Base-by-base conservation (phyloP, 768 basidiomycete species). In the Phlebiopsis gigantea region DNA sequence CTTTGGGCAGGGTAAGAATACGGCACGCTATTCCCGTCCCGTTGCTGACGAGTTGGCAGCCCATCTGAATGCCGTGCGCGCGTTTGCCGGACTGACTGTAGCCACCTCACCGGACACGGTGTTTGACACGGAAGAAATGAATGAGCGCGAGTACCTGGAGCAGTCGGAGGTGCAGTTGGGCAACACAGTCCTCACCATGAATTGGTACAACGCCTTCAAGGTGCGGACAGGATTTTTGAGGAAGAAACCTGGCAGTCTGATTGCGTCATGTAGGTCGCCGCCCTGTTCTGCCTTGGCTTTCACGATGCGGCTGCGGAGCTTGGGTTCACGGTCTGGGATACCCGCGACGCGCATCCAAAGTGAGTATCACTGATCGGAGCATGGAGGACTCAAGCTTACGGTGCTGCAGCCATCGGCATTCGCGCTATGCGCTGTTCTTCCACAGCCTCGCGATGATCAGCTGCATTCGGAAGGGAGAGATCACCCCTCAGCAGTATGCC, bases 161-260 rank as follows among this genome's bases (percentile, higher is more conserved):
- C 68, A 75, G 30, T 74, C 83, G 1, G 68, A 73, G 14, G 67
- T 69, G 53, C 70, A 69, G 28, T 76, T 78, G 19, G 80, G 79
- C 15, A 80, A 81, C 66, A 43, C 76, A 5, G 68, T 75, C n/a
- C 69, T 85, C 15, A 76, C 78, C 0, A 67, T 85, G 65, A 84
- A 81, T 57, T 87, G 85, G 82, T 86, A 85, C 61, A 79, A 84
- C 62, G 75, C 84, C 10, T 84, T 81, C 73, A 86, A 85, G 76
- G 81, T 83, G 63, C 17, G 34, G 34, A 9, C 34, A 7, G 34
- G 34, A 2, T 17, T 17, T 3, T 39, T 10, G 8, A 39, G 14
- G 17, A 17, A 39, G 34, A 12, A 39, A 7, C 12, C 34, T 39
- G 12, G 34, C 8, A 17, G 8, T 39, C 5, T 22, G 14, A 50